These are phyloP conservation scores for Pezicula neosporulosa DNA, from an alignment of 2,329 filamentous ascomycete species.

Conservation along the genomic window DNA sequence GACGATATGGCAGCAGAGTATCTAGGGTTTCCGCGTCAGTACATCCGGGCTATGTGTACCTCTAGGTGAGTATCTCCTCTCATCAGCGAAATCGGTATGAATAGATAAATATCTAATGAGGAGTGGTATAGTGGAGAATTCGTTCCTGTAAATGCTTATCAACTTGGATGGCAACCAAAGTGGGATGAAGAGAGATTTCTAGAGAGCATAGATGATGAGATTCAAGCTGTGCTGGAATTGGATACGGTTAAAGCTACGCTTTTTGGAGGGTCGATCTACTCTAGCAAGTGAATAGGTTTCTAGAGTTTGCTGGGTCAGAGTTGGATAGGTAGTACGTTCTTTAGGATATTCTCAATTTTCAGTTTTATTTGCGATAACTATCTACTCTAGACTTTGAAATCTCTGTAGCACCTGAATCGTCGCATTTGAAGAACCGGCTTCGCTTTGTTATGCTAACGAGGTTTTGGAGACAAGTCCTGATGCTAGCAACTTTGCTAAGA, in stretches of 20 bases:
- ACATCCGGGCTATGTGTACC: conserved; percentile 14
- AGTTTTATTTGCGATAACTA: no score
- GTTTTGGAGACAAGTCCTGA: no score
- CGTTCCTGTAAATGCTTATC: conserved; percentile 12
- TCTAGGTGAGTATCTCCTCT: conserved; percentile 12
- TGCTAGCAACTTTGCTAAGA: no score
- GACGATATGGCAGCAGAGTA: conserved; percentile 17
- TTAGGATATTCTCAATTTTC: no score
- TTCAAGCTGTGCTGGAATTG: conserved; percentile 16
- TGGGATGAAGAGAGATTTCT: conserved; percentile 18
- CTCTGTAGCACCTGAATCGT: no score
- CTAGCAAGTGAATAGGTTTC: no score
- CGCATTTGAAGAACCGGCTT: no score
- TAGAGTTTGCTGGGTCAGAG: no score
- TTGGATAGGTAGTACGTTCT: no score
- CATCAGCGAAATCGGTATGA: conserved; percentile 1
- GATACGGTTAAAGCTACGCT: conserved; percentile 18
- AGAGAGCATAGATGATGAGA: conserved; percentile 20
- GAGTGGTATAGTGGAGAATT: conserved; percentile 11
- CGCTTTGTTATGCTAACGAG: no score
- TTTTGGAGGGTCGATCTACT: no score
- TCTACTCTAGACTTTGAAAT: no score
- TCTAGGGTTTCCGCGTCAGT: conserved; percentile 7
- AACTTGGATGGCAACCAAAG: conserved; percentile 17
- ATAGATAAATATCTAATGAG: conserved; percentile 12